phyloP scores from a whole-genome alignment of 176 grass and related monocot genomes.

The Panicum miliaceum region DNA sequence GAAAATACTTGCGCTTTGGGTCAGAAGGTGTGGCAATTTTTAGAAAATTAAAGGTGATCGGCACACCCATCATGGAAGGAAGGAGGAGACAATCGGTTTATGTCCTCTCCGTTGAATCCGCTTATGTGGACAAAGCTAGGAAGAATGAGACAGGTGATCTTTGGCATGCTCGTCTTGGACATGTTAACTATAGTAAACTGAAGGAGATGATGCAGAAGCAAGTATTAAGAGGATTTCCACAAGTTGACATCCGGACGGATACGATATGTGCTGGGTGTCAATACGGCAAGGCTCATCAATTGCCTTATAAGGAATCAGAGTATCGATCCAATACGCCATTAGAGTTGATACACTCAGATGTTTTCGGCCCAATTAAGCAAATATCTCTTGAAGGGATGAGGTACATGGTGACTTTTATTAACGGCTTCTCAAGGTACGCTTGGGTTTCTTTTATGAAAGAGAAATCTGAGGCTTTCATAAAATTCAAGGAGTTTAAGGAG shows the following conservation, averaged over 20 bases:
- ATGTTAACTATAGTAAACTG: background rate
- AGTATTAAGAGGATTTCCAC: conserved; percentile 21
- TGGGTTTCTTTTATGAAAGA: conserved; percentile 34
- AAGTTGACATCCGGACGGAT: background rate
- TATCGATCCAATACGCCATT: background rate
- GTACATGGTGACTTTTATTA: background rate
- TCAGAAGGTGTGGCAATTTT: no score
- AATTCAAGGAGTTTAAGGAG: conserved; percentile 10
- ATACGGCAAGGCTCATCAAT: conserved; percentile 32
- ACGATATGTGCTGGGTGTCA: background rate
- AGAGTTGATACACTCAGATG: conserved; percentile 40
- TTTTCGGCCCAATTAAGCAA: background rate
- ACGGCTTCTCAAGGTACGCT: background rate
- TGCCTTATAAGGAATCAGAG: conserved; percentile 12
- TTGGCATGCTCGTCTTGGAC: background rate
- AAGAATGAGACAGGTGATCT: background rate
- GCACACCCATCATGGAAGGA: background rate
- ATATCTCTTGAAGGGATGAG: background rate
- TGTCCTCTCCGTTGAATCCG: background rate
- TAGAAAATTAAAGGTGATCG: no score
- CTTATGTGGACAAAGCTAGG: background rate
- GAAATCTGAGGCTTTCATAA: conserved; percentile 15
- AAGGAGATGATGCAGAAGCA: conserved; percentile 2
- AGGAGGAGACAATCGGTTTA: background rate
- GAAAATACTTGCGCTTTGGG: no score